Conservation (phyloP, 2,329 filamentous ascomycete genomes). For the Lachnellula occidentalis region DNA sequence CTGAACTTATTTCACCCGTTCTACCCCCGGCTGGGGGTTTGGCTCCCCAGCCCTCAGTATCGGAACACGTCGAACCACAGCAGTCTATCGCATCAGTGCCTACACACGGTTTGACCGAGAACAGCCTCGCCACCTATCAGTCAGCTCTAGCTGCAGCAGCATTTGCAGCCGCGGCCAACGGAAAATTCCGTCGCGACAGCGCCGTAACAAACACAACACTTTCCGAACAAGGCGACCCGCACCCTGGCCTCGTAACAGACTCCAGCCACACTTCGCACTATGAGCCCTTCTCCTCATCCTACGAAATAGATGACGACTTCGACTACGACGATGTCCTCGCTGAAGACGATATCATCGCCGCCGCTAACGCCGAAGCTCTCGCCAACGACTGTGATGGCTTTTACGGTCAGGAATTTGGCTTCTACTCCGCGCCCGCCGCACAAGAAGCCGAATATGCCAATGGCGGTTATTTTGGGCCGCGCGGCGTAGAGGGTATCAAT, state of each 20-base stretch:
- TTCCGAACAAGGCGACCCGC: constrained; percentile 28
- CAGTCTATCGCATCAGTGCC: constrained; percentile 1
- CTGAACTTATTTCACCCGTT: constrained; percentile 3
- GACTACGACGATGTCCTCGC: constrained; percentile 61
- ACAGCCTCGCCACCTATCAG: constrained; percentile 68
- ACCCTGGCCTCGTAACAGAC: constrained; percentile 35
- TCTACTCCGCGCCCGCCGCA: constrained; percentile 64
- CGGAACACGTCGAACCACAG: constrained; percentile 3
- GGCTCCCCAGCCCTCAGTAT: constrained; percentile 25
- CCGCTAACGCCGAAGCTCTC: constrained; percentile 87
- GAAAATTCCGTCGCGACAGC: constrained; percentile 62
- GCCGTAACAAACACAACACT: constrained; percentile 16
- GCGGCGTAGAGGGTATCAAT: constrained; percentile 53
- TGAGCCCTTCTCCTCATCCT: constrained; percentile 29
- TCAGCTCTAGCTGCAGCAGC: constrained; percentile 79
- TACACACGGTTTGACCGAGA: constrained; percentile 42
- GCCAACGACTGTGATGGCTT: constrained; percentile 90
- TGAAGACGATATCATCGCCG: constrained; percentile 88
- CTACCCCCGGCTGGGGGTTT: constrained; percentile 6
- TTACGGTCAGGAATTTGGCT: constrained; percentile 95
- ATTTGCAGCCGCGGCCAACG: constrained; percentile 67
- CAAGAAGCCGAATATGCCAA: constrained; percentile 53
- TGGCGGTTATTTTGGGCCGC: constrained; percentile 84
- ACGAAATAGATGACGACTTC: constrained; percentile 39
- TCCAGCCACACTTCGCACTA: constrained; percentile 34